Evolutionary conservation across 2,329 filamentous ascomycete genomes (phyloP), one percentile per base, ranked within the genome.

Genomic region (Knufia petricola): DNA sequence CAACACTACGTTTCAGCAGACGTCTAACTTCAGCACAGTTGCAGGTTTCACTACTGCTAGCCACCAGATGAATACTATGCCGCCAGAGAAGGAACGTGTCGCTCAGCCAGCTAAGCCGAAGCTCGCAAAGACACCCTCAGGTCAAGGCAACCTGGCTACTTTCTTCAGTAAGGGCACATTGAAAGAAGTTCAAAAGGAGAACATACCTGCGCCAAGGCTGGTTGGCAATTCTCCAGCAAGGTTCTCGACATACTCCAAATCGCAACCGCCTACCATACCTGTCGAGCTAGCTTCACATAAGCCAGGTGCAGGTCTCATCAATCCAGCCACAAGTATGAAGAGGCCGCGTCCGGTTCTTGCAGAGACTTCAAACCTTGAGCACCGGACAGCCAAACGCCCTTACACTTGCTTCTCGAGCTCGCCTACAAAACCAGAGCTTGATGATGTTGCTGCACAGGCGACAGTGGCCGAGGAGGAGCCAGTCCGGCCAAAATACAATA

Each of bases 41-140:
- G 46, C 45, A 51, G 59, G 34, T 46, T 85, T 86, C 54, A 78
- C 77, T n/a, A 77, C 77, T 8, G 78, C 80, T 2, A 72, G 73
- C 8, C 68, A 74, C 17, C 78, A 82, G 55, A 73, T 68, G 23
- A 64, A 65, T 45, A 63, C 59, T 1, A 62, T 56, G 19, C 50
- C 40, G 20, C 56, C 60, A 13, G 56, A 62, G 3, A 57, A 58
- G 2, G 51, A 50, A 15, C 51, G 52, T 32, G 54, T 57, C 24
- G 41, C 38, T 4, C 12, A 36, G 4, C 17, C 34, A 30, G 39
- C 37, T 20, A 43, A 50, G 37, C 50, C 50, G 31, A 54, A 51
- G 48, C 52, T 39, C 40, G 26, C 36, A 10, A 48, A 36, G 21
- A 48, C 49, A 28, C 26, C 31, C 15, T 64, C 69, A 52, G 70